Conservation (phyloP, 2,329 filamentous ascomycete species). For the Escovopsis sp. region DNA sequence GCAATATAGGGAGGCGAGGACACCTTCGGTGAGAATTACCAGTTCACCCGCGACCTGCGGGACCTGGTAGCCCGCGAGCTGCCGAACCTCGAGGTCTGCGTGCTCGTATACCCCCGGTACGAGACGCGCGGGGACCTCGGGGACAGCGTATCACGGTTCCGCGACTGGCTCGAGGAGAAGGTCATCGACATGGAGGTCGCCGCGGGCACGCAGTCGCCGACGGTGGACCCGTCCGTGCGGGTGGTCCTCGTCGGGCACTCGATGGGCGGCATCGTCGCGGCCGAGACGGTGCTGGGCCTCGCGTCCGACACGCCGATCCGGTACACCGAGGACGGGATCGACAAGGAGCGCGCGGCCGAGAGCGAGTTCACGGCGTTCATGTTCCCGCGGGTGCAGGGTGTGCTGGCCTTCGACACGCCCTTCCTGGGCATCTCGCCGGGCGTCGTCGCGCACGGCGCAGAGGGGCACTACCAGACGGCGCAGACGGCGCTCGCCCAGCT, state of each 20-base stretch:
- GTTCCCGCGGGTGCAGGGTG: slow-evolving; percentile 84
- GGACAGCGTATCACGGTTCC: slow-evolving; percentile 56
- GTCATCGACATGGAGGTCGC: slow-evolving; percentile 90
- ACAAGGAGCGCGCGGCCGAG: slow-evolving; percentile 16
- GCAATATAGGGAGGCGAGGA: slow-evolving; percentile 50
- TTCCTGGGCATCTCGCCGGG: slow-evolving; percentile 70
- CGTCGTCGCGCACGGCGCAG: slow-evolving; percentile 73
- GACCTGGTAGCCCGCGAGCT: slow-evolving; percentile 47
- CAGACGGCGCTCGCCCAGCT: slow-evolving; percentile 55
- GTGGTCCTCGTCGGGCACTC: slow-evolving; percentile 75
- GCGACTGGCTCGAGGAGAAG: slow-evolving; percentile 74
- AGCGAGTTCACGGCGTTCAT: slow-evolving; percentile 48
- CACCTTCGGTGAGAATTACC: slow-evolving; percentile 52
- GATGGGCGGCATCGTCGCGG: slow-evolving; percentile 88
- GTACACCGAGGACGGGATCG: slow-evolving; percentile 27
- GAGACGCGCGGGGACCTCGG: slow-evolving; percentile 67
- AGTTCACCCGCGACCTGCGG: slow-evolving; percentile 59
- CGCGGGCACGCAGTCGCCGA: slow-evolving; percentile 65
- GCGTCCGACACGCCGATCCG: slow-evolving; percentile 38
- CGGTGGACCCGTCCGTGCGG: slow-evolving; percentile 70
- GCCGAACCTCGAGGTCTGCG: slow-evolving; percentile 51
- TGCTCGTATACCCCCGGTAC: slow-evolving; percentile 63
- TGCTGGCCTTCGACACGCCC: slow-evolving; percentile 89
- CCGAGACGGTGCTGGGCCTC: slow-evolving; percentile 68
- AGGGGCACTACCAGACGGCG: slow-evolving; percentile 63